Conservation (phyloP, 495 filamentous ascomycete species). For the Delitschia confertaspora region DNA sequence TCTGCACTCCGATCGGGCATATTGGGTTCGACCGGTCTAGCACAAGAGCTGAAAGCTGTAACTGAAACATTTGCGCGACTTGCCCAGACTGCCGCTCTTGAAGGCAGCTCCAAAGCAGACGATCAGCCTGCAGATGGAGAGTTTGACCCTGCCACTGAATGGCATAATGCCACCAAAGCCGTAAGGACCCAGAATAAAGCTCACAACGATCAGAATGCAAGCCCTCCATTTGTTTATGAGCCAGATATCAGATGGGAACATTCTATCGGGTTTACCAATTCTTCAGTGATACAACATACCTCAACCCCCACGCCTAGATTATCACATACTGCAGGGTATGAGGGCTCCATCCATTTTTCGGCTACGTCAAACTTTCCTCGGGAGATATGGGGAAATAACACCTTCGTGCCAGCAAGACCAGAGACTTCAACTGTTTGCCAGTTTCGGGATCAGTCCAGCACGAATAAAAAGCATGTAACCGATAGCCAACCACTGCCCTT, state of each 20-base stretch:
- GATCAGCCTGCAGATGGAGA: slow-evolving; percentile 23
- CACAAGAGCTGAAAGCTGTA: slow-evolving; percentile 38
- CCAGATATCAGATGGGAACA: slow-evolving; percentile 22
- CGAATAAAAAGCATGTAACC: neutral
- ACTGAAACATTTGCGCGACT: slow-evolving; percentile 42
- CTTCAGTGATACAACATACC: no score
- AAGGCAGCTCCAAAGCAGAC: slow-evolving; percentile 28
- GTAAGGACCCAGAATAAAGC: slow-evolving; percentile 1
- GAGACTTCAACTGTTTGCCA: slow-evolving; percentile 5
- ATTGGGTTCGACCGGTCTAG: slow-evolving; percentile 34
- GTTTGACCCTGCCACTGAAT: slow-evolving; percentile 14
- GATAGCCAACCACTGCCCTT: slow-evolving; percentile 15
- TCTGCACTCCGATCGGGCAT: slow-evolving; percentile 44
- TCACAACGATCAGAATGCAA: neutral
- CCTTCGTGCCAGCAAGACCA: neutral
- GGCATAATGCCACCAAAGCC: slow-evolving; percentile 10
- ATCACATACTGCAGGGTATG: no score
- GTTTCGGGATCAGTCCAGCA: slow-evolving; percentile 7
- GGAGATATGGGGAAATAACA: slow-evolving; percentile 1
- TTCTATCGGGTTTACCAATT: neutral
- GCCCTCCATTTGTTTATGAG: neutral
- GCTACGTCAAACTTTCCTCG: slow-evolving; percentile 6
- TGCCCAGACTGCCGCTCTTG: slow-evolving; percentile 34
- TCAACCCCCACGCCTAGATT: no score
- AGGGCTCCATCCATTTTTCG: slow-evolving; percentile 14